A percentile compares a stretch with the other conserved stretches of the same genome.
phyloP scores from a whole-genome alignment of 2,329 filamentous ascomycete species.

The Pyrenophora seminiperda region DNA sequence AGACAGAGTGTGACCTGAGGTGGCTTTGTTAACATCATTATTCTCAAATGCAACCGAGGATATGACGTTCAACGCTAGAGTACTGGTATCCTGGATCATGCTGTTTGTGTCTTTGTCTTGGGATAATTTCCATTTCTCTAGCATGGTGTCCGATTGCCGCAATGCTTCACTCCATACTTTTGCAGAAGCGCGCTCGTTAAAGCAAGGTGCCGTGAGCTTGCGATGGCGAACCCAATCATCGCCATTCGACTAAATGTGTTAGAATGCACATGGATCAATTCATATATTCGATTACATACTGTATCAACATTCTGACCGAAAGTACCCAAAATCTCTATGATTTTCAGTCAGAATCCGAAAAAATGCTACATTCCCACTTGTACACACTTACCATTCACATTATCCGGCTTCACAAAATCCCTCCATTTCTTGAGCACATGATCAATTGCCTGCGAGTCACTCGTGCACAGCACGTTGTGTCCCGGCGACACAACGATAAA shows the following conservation, averaged over 20 bases:
- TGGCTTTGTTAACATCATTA: constrained; percentile 17
- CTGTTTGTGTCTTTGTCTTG: constrained; percentile 27
- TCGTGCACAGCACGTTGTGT: constrained; percentile 21
- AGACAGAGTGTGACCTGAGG: constrained; percentile 20
- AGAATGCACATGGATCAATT: neutral
- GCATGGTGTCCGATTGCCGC: constrained; percentile 56
- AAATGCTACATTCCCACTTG: neutral
- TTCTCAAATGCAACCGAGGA: constrained; percentile 46
- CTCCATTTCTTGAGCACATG: constrained; percentile 24
- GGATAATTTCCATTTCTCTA: constrained; percentile 26
- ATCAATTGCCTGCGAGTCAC: constrained; percentile 22
- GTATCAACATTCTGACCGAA: constrained; percentile 31
- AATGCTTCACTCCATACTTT: constrained; percentile 63
- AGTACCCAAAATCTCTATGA: constrained; percentile 19
- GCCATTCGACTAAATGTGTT: constrained; percentile 5
- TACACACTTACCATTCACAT: constrained; percentile 24
- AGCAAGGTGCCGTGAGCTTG: constrained; percentile 49
- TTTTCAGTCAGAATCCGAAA: neutral
- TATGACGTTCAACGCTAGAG: constrained; percentile 48
- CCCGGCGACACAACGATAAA: constrained; percentile 25
- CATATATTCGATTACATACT: constrained; percentile 17
- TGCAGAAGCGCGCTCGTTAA: constrained; percentile 52
- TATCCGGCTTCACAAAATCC: constrained; percentile 29
- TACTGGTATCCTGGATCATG: constrained; percentile 41
- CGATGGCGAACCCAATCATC: constrained; percentile 51